phyloP scores from a whole-genome alignment of 208 protist genomes.

The Vickermania spadyakhi region DNA sequence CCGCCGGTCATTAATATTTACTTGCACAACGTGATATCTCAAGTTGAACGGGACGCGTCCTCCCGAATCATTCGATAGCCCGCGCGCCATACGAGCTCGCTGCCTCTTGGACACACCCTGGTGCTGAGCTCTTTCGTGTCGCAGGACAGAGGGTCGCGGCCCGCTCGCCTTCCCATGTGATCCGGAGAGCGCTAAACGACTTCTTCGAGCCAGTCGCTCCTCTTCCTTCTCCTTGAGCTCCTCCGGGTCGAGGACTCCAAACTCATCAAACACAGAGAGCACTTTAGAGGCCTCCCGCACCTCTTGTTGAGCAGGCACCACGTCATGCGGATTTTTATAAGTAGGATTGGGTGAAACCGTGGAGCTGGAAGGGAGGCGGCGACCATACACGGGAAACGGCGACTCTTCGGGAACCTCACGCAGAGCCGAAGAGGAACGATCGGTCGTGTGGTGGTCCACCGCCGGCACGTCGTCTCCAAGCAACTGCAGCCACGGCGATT shows the following conservation, averaged over 20 bases:
- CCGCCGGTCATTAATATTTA: slow-evolving; percentile 58
- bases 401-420: too few relatives aligned
- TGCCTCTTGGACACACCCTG: slow-evolving; percentile 58
- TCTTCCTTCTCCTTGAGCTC: slow-evolving; percentile 12
- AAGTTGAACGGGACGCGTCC: slow-evolving; percentile 83
- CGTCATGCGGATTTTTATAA: slow-evolving; percentile 61
- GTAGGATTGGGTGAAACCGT: slow-evolving; percentile 1
- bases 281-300: slow-evolving; percentile 53
- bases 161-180: background rate
- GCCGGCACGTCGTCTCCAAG: slow-evolving; percentile 18
- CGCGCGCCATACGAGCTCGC: slow-evolving; percentile 41
- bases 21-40: slow-evolving; percentile 75
- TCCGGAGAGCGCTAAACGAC: slow-evolving; percentile 1
- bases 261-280: slow-evolving; percentile 55
- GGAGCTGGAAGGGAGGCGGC: background rate
- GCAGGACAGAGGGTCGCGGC: slow-evolving; percentile 29
- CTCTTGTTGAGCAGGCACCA: slow-evolving; percentile 50
- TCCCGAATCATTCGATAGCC: slow-evolving; percentile 55
- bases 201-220: slow-evolving; percentile 12
- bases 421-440: too few relatives aligned
- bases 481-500: slow-evolving; percentile 39
- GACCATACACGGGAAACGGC: background rate
- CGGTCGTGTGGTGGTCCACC: background rate
- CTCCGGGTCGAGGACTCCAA: slow-evolving; percentile 57
- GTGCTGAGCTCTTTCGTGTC: slow-evolving; percentile 46